Conservation (phyloP, 345 rosid species). For the Euphorbia pulcherrima region DNA sequence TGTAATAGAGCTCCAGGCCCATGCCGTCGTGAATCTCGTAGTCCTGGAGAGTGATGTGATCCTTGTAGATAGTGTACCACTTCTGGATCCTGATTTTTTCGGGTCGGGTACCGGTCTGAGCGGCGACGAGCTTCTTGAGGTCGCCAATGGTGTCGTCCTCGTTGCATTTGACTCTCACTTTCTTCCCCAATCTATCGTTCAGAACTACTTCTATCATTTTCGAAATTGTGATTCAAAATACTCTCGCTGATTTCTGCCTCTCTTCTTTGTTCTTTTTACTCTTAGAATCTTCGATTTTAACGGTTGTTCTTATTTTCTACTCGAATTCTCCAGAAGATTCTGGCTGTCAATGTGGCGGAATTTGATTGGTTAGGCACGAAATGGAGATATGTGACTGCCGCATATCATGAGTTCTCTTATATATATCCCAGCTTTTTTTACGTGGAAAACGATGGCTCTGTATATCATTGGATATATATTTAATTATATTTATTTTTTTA, state of each 20-base stretch:
- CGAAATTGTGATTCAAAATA: too few species aligned
- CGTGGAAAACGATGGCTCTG: too few species aligned
- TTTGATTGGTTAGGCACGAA: neutral
- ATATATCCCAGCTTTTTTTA: too few species aligned
- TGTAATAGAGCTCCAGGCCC: conserved; percentile 41
- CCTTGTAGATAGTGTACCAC: conserved; percentile 41
- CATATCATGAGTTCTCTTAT: too few species aligned
- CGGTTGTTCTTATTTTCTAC: neutral
- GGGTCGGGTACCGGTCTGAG: conserved; percentile 39
- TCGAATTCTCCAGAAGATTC: neutral
- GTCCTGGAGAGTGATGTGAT: conserved; percentile 33
- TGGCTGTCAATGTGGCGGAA: neutral
- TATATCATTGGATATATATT: too few species aligned
- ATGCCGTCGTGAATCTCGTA: conserved; percentile 38
- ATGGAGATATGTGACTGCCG: neutral
- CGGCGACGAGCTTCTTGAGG: conserved; percentile 41
- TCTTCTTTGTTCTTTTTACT: too few species aligned
- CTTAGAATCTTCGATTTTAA: too few species aligned
- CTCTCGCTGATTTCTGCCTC: too few species aligned
- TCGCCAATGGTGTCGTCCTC: conserved; percentile 36
- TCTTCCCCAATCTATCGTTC: conserved; percentile 36
- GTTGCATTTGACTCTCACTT: conserved; percentile 31
- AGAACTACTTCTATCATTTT: conserved; percentile 36
- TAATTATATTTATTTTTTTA: too few species aligned
- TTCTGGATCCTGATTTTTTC: conserved; percentile 50